Conservation (phyloP, 2,329 filamentous ascomycete species). For the Talaromyces sp. region DNA sequence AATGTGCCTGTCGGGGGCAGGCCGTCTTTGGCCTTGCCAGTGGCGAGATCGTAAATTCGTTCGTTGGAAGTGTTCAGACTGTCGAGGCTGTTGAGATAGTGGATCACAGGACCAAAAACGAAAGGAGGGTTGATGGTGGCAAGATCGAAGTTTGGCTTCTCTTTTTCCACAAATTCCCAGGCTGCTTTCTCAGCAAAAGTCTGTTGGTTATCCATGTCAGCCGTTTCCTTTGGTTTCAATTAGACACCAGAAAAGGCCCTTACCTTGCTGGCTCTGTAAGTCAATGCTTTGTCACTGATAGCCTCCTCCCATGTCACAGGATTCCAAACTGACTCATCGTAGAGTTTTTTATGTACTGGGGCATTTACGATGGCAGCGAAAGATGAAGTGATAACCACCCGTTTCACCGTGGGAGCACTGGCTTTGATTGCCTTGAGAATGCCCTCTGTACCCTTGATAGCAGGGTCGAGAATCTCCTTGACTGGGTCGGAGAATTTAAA, state of each 20-base stretch:
- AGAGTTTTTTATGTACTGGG: slow-evolving; percentile 29
- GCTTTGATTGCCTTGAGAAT: slow-evolving; percentile 60
- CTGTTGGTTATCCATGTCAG: slow-evolving; percentile 18
- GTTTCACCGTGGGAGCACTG: slow-evolving; percentile 61
- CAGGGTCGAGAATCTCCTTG: slow-evolving; percentile 57
- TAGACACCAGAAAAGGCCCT: background rate
- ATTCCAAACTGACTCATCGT: slow-evolving; percentile 40
- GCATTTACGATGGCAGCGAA: slow-evolving; percentile 62
- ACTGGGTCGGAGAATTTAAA: slow-evolving; percentile 67
- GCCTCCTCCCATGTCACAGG: slow-evolving; percentile 41
- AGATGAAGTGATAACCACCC: slow-evolving; percentile 67
- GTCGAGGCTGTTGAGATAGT: slow-evolving; percentile 60
- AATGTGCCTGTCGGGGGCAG: slow-evolving; percentile 56
- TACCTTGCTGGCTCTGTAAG: slow-evolving; percentile 52
- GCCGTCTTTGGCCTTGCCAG: slow-evolving; percentile 55
- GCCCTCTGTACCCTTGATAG: slow-evolving; percentile 60
- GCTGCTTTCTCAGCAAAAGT: slow-evolving; percentile 62
- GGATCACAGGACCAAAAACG: slow-evolving; percentile 60
- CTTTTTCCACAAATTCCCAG: slow-evolving; percentile 58
- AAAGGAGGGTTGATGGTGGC: slow-evolving; percentile 59
- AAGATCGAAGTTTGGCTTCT: slow-evolving; percentile 57
- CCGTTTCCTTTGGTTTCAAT: background rate
- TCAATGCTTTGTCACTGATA: slow-evolving; percentile 25
- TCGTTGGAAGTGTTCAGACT: slow-evolving; percentile 69
- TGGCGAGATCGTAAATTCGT: slow-evolving; percentile 60